A percentile compares a stretch with the other conserved stretches of the same genome.
These are phyloP conservation scores for Vachellia collinsii DNA, from an alignment of 306 rosid genomes.

Conservation along the genomic window DNA sequence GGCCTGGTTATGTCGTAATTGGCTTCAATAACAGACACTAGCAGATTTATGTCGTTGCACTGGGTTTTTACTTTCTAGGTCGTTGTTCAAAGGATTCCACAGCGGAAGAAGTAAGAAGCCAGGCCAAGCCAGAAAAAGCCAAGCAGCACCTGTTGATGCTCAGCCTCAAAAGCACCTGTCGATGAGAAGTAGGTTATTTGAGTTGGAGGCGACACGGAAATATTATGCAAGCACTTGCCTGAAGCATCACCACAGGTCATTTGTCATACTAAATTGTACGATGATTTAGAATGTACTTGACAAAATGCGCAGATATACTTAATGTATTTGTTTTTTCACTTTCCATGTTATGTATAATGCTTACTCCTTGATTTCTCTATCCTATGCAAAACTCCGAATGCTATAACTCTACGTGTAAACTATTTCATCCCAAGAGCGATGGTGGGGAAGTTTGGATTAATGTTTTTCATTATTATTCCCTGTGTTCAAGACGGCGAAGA, in stretches of 20 bases:
- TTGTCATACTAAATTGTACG: background rate
- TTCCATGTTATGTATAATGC: conserved; percentile 14
- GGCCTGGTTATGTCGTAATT: background rate
- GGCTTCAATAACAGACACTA: background rate
- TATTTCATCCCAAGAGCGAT: background rate
- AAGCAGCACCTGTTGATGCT: conserved; percentile 24
- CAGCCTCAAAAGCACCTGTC: conserved; percentile 4
- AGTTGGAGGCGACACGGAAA: conserved; percentile 6
- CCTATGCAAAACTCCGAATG: background rate
- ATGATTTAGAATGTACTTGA: conserved; percentile 12
- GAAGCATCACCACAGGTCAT: background rate
- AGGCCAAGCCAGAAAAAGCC: conserved; percentile 4
- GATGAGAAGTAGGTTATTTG: conserved; percentile 7
- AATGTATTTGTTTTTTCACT: background rate
- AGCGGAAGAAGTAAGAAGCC: conserved; percentile 47
- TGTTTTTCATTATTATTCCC: background rate
- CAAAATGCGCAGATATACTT: conserved; percentile 4
- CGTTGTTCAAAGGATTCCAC: conserved; percentile 57
- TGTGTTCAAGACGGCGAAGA: background rate
- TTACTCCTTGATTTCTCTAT: background rate
- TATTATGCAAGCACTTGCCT: conserved; percentile 6
- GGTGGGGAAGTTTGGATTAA: background rate
- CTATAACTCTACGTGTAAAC: background rate
- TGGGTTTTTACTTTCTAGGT: conserved; percentile 32
- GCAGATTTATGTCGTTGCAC: conserved; percentile 10